Conservation (phyloP, 2,329 filamentous ascomycete species). For the Gnomoniopsis smithogilvyi region DNA sequence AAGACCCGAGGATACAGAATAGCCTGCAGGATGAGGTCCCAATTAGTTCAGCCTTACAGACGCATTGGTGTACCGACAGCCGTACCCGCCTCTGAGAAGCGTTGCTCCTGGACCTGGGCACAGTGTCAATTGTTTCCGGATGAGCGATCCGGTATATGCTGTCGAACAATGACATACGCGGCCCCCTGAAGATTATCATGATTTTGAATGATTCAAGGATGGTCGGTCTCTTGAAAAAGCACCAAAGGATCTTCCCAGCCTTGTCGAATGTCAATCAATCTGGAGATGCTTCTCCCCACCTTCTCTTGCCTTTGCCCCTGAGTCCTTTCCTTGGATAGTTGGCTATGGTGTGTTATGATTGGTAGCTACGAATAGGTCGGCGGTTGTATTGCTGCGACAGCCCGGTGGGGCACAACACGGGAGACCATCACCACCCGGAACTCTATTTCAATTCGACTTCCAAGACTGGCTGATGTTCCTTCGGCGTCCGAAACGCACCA, state of each 20-base stretch:
- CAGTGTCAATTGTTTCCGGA: constrained; percentile 5
- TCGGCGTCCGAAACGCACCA: constrained; percentile 10
- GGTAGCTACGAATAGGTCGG: neutral
- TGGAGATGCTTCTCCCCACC: neutral
- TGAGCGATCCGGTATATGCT: neutral
- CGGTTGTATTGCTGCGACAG: constrained; percentile 5
- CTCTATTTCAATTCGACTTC: constrained; percentile 4
- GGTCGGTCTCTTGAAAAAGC: neutral
- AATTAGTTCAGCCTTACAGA: no score
- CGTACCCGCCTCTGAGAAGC: neutral
- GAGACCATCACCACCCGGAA: constrained; percentile 3
- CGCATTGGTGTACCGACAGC: neutral
- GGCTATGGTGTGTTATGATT: neutral
- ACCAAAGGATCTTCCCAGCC: neutral
- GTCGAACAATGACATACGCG: constrained; percentile 9
- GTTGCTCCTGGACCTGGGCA: neutral
- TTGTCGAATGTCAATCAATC: neutral
- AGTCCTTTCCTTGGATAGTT: neutral
- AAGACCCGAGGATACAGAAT: constrained; percentile 1
- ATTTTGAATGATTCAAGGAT: neutral
- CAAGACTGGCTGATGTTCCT: neutral
- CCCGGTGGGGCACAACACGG: constrained; percentile 11
- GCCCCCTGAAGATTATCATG: constrained; percentile 19
- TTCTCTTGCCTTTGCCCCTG: neutral
- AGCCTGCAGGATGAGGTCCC: neutral